Percentiles rank a stretch among this genome's conserved stretches.
These are phyloP conservation scores for Onygena corvina DNA, from an alignment of 2,329 filamentous ascomycete species.

Conservation along the genomic window DNA sequence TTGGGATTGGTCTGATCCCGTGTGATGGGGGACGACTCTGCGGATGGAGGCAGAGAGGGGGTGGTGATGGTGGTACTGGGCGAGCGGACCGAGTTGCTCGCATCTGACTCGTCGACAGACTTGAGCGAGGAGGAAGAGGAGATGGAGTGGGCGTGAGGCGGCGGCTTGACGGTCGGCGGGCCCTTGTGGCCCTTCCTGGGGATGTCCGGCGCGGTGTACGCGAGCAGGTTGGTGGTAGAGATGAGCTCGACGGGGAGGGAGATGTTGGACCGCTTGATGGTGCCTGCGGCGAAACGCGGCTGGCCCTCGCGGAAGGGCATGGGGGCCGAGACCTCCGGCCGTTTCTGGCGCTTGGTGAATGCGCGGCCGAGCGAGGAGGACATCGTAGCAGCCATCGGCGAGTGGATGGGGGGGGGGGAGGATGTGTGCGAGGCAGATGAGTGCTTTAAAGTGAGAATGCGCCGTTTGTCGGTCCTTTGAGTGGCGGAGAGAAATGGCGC, in stretches of 20 bases:
- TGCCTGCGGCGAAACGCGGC: constrained; percentile 33
- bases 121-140: constrained; percentile 42
- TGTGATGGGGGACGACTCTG: constrained; percentile 31
- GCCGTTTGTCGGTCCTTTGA: constrained; percentile 5
- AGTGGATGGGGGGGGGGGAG: not conserved
- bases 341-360: constrained; percentile 39
- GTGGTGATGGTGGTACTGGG: constrained; percentile 38
- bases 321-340: constrained; percentile 34
- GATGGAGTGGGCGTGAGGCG: constrained; percentile 39
- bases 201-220: constrained; percentile 86
- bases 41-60: constrained; percentile 33
- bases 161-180: constrained; percentile 18
- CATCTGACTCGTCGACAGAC: constrained; percentile 50
- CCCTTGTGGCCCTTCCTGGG: constrained; percentile 15
- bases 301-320: constrained; percentile 37
- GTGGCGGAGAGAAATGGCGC: constrained; percentile 6
- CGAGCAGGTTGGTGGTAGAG: constrained; percentile 91
- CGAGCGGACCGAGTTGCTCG: constrained; percentile 37
- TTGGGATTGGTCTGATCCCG: constrained; percentile 37
- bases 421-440: not conserved
- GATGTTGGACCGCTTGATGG: constrained; percentile 47
- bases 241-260: constrained; percentile 76
- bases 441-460: not conserved
- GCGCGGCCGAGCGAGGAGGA: constrained; percentile 30
- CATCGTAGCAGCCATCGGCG: constrained; percentile 25